Evolutionary conservation across 2,329 filamentous ascomycete species (phyloP).

Genomic region (Talaromyces sp.): DNA sequence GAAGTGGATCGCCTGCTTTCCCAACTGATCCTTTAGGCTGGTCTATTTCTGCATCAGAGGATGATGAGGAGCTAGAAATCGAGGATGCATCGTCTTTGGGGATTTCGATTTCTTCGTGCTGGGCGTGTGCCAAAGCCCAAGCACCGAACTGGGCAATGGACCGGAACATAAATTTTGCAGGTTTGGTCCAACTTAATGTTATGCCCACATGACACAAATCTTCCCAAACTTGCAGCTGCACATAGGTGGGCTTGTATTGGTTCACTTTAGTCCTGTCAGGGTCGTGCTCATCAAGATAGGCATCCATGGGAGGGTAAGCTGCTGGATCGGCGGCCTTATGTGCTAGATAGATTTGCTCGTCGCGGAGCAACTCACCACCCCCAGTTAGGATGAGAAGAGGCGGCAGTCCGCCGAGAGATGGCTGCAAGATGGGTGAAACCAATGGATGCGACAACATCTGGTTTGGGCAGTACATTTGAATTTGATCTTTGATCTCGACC

Average conservation of each 20-base stretch:
- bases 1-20: conserved; percentile 79
- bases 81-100: conserved; percentile 69
- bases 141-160: conserved; percentile 89
- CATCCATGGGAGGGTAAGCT: conserved; percentile 65
- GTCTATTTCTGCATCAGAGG: conserved; percentile 14
- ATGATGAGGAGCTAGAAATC: conserved; percentile 49
- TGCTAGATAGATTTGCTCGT: conserved; percentile 91
- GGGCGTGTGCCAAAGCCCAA: conserved; percentile 80
- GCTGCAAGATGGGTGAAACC: conserved; percentile 82
- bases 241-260: conserved; percentile 76
- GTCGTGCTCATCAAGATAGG: conserved; percentile 59
- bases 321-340: conserved; percentile 87
- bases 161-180: conserved; percentile 93
- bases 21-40: conserved; percentile 54
- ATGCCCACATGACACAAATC: conserved; percentile 88
- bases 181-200: conserved; percentile 91
- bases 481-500: conserved; percentile 79
- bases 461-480: conserved; percentile 84
- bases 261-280: conserved; percentile 49
- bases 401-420: conserved; percentile 82
- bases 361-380: conserved; percentile 80
- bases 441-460: conserved; percentile 78
- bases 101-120: conserved; percentile 75
- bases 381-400: conserved; percentile 82
- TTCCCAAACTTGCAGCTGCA: conserved; percentile 94